A percentile compares a stretch with the other conserved stretches of the same genome.
phyloP scores from a whole-genome alignment of 805 yeast genomes.

The Ogataea minuta region DNA sequence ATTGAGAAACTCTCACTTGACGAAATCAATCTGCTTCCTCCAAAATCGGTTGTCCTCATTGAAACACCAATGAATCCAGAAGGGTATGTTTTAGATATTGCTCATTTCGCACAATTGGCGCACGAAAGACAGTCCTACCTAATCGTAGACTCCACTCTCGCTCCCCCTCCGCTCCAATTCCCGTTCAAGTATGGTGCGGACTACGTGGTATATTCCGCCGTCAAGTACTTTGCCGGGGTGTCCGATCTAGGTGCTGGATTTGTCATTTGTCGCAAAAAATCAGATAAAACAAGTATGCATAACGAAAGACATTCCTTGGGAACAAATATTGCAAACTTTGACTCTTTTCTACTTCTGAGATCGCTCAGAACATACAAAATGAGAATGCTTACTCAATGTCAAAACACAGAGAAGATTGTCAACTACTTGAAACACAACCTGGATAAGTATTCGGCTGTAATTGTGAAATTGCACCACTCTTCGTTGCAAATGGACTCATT shows the following conservation, averaged over 20 bases:
- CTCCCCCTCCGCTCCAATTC: constrained; percentile 55
- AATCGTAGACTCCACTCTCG: constrained; percentile 53
- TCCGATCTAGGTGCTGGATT: constrained; percentile 54
- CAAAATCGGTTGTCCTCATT: constrained; percentile 46
- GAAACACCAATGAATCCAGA: constrained; percentile 58
- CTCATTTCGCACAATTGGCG: constrained; percentile 42
- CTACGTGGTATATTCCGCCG: constrained; percentile 52
- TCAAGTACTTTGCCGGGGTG: constrained; percentile 56
- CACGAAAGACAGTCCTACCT: constrained; percentile 43
- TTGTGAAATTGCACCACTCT: constrained; percentile 41
- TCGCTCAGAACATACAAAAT: constrained; percentile 51
- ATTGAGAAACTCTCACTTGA: constrained; percentile 37
- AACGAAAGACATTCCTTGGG: constrained; percentile 46
- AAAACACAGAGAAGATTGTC: constrained; percentile 42
- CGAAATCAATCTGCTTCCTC: constrained; percentile 33
- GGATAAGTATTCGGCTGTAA: constrained; percentile 34
- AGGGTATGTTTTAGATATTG: constrained; percentile 43
- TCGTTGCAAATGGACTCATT: constrained; percentile 44
- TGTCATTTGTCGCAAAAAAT: constrained; percentile 39
- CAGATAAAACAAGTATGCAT: constrained; percentile 35
- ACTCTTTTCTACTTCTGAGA: constrained; percentile 45
- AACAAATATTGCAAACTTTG: constrained; percentile 52
- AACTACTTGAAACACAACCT: constrained; percentile 37
- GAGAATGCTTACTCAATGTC: constrained; percentile 47
- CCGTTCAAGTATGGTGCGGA: constrained; percentile 54